A percentile compares a stretch with the other conserved stretches of the same genome.
These are phyloP conservation scores for Limonium bicolor DNA, from an alignment of 148 eudicot species.

Conservation along the genomic window DNA sequence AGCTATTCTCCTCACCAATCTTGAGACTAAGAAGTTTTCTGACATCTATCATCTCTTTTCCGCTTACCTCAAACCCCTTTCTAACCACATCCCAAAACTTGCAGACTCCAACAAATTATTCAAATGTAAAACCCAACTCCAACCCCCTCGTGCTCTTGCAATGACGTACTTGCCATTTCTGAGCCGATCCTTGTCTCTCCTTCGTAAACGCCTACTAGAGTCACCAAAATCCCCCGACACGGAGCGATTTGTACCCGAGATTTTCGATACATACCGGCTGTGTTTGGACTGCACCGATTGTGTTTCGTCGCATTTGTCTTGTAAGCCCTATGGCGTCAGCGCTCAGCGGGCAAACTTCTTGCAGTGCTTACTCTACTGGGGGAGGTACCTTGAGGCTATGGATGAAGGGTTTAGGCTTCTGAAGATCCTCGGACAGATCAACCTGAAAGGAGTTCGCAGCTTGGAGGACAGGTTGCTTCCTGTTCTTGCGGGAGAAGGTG, in stretches of 20 bases:
- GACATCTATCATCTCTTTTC: slow-evolving; percentile 21
- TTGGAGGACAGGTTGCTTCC: slow-evolving; percentile 21
- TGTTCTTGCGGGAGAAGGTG: slow-evolving; percentile 6
- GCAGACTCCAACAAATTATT: slow-evolving; percentile 20
- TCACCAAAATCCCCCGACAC: slow-evolving; percentile 24
- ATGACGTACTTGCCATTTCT: slow-evolving; percentile 39
- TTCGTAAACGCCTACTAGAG: slow-evolving; percentile 54
- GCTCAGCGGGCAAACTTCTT: slow-evolving; percentile 40
- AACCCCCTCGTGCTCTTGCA: slow-evolving; percentile 35
- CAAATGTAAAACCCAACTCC: slow-evolving; percentile 8
- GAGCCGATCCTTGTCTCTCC: slow-evolving; percentile 22
- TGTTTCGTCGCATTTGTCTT: slow-evolving; percentile 28
- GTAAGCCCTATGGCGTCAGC: slow-evolving; percentile 37
- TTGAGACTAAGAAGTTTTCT: slow-evolving; percentile 30
- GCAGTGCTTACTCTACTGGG: slow-evolving; percentile 50
- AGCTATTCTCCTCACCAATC: slow-evolving; percentile 27
- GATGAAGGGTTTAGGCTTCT: slow-evolving; percentile 42
- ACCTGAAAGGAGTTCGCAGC: slow-evolving; percentile 9
- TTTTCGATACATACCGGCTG: slow-evolving; percentile 28
- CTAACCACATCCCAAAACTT: slow-evolving; percentile 11
- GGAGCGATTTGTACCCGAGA: slow-evolving; percentile 4
- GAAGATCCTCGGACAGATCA: slow-evolving; percentile 16
- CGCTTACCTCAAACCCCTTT: slow-evolving; percentile 27
- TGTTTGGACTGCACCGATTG: slow-evolving; percentile 38
- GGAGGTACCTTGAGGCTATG: slow-evolving; percentile 31